A percentile compares a stretch with the other conserved stretches of the same genome.
Evolutionary conservation across 2,329 filamentous ascomycete genomes (phyloP).

Genomic region (Colletotrichum lini): DNA sequence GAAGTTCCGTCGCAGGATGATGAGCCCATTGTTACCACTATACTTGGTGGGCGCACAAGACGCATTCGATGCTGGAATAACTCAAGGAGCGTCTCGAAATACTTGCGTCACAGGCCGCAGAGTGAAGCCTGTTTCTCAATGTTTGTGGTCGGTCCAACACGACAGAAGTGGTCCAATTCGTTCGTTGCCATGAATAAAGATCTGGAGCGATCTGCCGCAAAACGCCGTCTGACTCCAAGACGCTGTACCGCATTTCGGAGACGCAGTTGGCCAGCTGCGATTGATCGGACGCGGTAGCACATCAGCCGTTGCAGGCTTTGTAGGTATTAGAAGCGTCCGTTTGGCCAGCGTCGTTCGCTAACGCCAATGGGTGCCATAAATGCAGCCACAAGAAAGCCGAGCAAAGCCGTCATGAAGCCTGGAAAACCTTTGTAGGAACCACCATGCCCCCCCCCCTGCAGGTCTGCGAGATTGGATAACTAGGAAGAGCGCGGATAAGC

Average conservation of each 20-base stretch:
- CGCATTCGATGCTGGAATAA: constrained; percentile 6
- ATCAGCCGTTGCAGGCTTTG: not conserved
- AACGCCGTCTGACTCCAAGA: constrained; percentile 23
- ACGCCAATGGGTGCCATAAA: constrained; percentile 32
- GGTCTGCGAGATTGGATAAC: constrained; percentile 31
- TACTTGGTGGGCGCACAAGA: not conserved
- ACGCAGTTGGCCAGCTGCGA: constrained; percentile 4
- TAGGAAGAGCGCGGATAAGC: constrained; percentile 33
- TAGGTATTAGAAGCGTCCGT: constrained; percentile 15
- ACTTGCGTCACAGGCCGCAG: constrained; percentile 24
- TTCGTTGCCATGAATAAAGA: not conserved
- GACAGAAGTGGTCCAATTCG: not conserved
- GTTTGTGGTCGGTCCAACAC: constrained; percentile 1
- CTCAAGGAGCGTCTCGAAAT: not conserved
- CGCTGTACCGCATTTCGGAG: constrained; percentile 3
- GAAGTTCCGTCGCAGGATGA: constrained; percentile 41
- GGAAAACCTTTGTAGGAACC: constrained; percentile 21
- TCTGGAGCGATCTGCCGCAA: constrained; percentile 13
- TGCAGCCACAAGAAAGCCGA: constrained; percentile 25
- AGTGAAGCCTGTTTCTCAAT: constrained; percentile 18
- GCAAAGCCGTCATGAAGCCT: constrained; percentile 27
- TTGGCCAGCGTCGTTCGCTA: constrained; percentile 32
- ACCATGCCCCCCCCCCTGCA: constrained; percentile 32
- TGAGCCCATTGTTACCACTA: constrained; percentile 28
- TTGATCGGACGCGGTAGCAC: constrained; percentile 1